Evolutionary conservation across 2,329 filamentous ascomycete species (phyloP).

Genomic region (Lachnellula occidentalis): DNA sequence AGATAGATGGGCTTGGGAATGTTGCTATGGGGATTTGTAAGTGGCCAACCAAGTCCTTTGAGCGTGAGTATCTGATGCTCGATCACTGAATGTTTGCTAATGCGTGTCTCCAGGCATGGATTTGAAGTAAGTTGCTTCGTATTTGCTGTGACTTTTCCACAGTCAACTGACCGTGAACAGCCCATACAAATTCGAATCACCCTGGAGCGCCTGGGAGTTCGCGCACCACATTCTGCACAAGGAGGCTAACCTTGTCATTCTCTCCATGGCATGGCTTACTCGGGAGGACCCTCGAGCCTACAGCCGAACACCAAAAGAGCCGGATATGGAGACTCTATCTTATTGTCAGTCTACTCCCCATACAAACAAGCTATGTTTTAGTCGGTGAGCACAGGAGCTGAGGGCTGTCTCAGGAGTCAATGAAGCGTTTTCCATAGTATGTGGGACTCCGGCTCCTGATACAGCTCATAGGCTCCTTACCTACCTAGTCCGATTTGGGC

Average conservation of each 20-base stretch:
- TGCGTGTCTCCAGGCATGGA: slow-evolving; percentile 45
- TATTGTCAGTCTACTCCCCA: too few species aligned
- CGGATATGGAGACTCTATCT: slow-evolving; percentile 66
- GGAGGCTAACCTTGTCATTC: slow-evolving; percentile 56
- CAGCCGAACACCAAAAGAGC: slow-evolving; percentile 46
- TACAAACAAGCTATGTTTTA: too few species aligned
- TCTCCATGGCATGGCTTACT: slow-evolving; percentile 77
- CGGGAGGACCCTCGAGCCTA: slow-evolving; percentile 43
- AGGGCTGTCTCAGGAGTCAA: too few species aligned
- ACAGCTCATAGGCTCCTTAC: too few species aligned
- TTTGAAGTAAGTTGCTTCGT: slow-evolving; percentile 43
- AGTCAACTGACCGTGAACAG: slow-evolving; percentile 27
- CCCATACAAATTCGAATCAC: slow-evolving; percentile 46
- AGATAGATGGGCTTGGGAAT: slow-evolving; percentile 44
- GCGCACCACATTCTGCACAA: slow-evolving; percentile 47
- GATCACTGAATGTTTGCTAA: neutral
- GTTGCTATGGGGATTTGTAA: slow-evolving; percentile 56
- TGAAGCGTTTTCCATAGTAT: too few species aligned
- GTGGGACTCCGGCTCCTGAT: too few species aligned
- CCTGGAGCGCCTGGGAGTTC: slow-evolving; percentile 46
- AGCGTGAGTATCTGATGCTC: slow-evolving; percentile 7
- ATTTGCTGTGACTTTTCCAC: slow-evolving; percentile 15
- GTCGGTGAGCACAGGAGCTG: too few species aligned
- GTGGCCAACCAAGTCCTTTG: slow-evolving; percentile 21
- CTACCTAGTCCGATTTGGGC: too few species aligned